These are phyloP conservation scores for Fraxinus baroniana DNA, from an alignment of 305 asterid genomes.

Conservation along the genomic window DNA sequence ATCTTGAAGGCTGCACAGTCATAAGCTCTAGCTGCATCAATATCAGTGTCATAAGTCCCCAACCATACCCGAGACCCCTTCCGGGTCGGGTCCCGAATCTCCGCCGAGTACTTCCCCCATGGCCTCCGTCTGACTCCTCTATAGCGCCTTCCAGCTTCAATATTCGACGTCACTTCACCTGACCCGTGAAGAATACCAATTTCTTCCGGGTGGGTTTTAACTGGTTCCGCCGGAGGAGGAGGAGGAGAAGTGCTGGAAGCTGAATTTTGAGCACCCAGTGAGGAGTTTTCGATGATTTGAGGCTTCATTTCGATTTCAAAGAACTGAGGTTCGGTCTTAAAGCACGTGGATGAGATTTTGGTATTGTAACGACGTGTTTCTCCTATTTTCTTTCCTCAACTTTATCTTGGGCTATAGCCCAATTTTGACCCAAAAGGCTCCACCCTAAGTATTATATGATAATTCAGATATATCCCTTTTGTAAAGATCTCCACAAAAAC, in stretches of 20 bases:
- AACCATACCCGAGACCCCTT: slow-evolving; percentile 48
- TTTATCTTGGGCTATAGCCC: no score
- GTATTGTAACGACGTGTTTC: no score
- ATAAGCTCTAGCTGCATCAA: slow-evolving; percentile 45
- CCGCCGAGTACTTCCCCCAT: slow-evolving; percentile 48
- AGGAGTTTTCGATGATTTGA: background rate
- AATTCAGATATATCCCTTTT: no score
- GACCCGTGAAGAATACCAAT: background rate
- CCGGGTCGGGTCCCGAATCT: slow-evolving; percentile 45
- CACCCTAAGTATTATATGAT: no score
- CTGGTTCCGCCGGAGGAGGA: background rate
- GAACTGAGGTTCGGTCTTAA: slow-evolving; percentile 19
- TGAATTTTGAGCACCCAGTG: background rate
- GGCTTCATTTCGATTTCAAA: slow-evolving; percentile 33
- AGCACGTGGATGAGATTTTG: slow-evolving; percentile 17
- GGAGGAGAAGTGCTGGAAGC: background rate
- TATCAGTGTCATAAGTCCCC: slow-evolving; percentile 39
- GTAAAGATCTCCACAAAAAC: no score
- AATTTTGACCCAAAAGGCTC: no score
- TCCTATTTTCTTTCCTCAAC: no score
- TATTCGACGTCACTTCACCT: background rate
- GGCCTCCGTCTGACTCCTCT: slow-evolving; percentile 47
- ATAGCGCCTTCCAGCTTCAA: slow-evolving; percentile 18
- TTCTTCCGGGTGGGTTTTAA: slow-evolving; percentile 29
- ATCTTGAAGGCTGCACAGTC: slow-evolving; percentile 44